Conservation (phyloP, 192 early-diverging fungal species). For the Oehlia diaphana region DNA sequence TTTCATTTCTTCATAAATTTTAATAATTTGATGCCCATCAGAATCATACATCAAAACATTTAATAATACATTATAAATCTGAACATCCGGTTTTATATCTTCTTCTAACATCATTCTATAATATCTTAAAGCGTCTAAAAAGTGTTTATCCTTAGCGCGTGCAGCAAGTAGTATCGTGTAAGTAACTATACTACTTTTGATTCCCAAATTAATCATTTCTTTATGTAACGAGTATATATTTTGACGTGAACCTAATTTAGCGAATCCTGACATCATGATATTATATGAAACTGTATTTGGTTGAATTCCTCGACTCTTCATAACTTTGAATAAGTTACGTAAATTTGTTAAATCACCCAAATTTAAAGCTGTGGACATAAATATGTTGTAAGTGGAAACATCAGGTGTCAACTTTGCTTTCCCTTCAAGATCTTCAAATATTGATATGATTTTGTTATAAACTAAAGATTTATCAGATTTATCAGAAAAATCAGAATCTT, state of each 20-base stretch:
- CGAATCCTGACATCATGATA: constrained; percentile 30
- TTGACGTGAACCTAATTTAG: neutral
- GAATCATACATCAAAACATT: neutral
- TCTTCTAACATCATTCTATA: constrained; percentile 1
- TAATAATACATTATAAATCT: constrained; percentile 12
- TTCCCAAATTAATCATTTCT: constrained; percentile 7
- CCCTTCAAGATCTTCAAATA: neutral
- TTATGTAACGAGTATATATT: neutral
- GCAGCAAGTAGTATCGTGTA: constrained; percentile 10
- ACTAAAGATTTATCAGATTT: neutral
- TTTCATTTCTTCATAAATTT: constrained; percentile 41
- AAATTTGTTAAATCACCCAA: constrained; percentile 1
- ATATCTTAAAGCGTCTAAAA: neutral
- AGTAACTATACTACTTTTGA: neutral
- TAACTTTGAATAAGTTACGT: constrained; percentile 15
- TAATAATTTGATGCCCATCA: neutral
- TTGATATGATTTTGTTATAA: neutral
- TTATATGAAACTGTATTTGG: constrained; percentile 30
- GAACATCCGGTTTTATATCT: neutral
- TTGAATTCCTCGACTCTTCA: constrained; percentile 13
- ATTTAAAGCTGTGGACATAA: constrained; percentile 11
- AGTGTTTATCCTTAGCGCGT: neutral
- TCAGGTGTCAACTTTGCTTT: neutral
- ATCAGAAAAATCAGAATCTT: neutral
- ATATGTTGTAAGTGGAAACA: constrained; percentile 9